Evolutionary conservation across 805 yeast species (phyloP).

Genomic region (Grigorovia humatica): DNA sequence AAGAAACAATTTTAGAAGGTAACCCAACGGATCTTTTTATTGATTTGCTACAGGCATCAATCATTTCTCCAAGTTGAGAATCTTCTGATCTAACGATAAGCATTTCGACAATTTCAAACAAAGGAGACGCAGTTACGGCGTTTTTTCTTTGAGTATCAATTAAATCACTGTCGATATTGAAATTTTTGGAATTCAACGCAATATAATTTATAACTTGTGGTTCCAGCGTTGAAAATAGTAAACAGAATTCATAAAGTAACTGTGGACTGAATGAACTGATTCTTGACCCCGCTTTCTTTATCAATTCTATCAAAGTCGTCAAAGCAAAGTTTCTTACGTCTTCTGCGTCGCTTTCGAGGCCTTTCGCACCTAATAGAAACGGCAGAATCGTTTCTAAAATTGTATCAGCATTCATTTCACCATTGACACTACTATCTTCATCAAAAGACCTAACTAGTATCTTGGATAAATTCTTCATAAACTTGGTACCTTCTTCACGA

Average conservation of each 20-base stretch:
- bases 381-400: slow-evolving; percentile 58
- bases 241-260: slow-evolving; percentile 57
- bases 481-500: slow-evolving; percentile 61
- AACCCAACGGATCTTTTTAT: slow-evolving; percentile 70
- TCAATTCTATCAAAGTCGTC: slow-evolving; percentile 59
- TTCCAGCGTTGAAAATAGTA: slow-evolving; percentile 75
- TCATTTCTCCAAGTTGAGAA: slow-evolving; percentile 34
- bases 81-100: slow-evolving; percentile 49
- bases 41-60: slow-evolving; percentile 42
- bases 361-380: slow-evolving; percentile 67
- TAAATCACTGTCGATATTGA: slow-evolving; percentile 57
- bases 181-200: slow-evolving; percentile 80
- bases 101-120: slow-evolving; percentile 77
- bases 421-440: slow-evolving; percentile 30
- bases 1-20: slow-evolving; percentile 83
- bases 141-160: slow-evolving; percentile 71
- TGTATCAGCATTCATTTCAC: slow-evolving; percentile 32
- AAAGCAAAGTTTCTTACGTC: slow-evolving; percentile 72
- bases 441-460: slow-evolving; percentile 50
- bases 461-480: slow-evolving; percentile 58
- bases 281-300: slow-evolving; percentile 51
- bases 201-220: slow-evolving; percentile 84
- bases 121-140: slow-evolving; percentile 70
- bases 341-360: slow-evolving; percentile 75
- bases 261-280: slow-evolving; percentile 59